Conservation (phyloP, 2,329 filamentous ascomycete genomes). For the Cladosporium sp. region DNA sequence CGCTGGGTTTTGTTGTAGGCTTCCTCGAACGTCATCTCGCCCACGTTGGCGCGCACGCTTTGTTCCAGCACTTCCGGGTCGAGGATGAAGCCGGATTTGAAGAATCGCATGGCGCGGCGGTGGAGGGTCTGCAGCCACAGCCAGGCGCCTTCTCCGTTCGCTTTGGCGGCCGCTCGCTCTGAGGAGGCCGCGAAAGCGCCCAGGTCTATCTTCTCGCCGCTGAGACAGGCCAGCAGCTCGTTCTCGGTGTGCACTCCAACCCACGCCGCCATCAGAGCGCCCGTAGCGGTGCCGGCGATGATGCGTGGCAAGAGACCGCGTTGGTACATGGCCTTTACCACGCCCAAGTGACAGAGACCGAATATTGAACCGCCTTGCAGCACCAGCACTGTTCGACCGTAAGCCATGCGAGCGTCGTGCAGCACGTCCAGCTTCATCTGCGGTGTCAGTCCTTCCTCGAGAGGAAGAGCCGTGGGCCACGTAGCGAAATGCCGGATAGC, state of each 20-base stretch:
- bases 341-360: conserved; percentile 82
- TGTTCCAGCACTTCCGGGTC: conserved; percentile 79
- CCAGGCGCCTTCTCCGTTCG: conserved; percentile 26
- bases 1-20: conserved; percentile 81
- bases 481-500: conserved; percentile 72
- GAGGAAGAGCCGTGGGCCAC: conserved; percentile 54
- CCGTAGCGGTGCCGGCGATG: conserved; percentile 86
- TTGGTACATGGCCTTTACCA: conserved; percentile 81
- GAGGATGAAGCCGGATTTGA: conserved; percentile 74
- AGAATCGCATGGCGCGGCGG: conserved; percentile 65
- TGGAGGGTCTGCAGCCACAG: conserved; percentile 53
- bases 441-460: conserved; percentile 15
- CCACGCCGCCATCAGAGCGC: conserved; percentile 82
- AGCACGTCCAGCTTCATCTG: conserved; percentile 82
- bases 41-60: conserved; percentile 79
- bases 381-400: conserved; percentile 80
- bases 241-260: conserved; percentile 85
- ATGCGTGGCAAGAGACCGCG: conserved; percentile 80
- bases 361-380: conserved; percentile 90
- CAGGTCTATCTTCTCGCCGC: conserved; percentile 76
- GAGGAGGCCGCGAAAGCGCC: conserved; percentile 63
- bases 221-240: conserved; percentile 72
- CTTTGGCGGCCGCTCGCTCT: conserved; percentile 23
- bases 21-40: conserved; percentile 88
- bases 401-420: conserved; percentile 82